These are phyloP conservation scores for Aspergillus amoenus DNA, from an alignment of 2,329 filamentous ascomycete species.

Conservation along the genomic window DNA sequence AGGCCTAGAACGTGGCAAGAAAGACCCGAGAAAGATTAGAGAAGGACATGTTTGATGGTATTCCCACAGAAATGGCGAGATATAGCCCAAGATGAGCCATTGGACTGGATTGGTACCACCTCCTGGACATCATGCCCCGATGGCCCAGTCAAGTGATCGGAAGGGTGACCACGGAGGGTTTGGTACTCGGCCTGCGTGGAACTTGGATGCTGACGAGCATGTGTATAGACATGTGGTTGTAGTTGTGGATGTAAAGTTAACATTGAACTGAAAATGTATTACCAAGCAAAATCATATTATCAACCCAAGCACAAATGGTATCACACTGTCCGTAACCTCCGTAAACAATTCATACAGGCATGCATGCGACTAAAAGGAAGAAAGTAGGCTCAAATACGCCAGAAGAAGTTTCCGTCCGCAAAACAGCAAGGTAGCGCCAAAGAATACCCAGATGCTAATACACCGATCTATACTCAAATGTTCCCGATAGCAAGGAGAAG, in stretches of 20 bases:
- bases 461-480: background rate
- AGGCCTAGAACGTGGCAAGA: background rate
- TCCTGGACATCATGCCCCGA: background rate
- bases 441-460: background rate
- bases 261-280: background rate
- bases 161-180: background rate
- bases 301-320: constrained; percentile 8
- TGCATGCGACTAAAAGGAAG: background rate
- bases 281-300: background rate
- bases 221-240: background rate
- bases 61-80: background rate
- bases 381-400: background rate
- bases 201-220: background rate
- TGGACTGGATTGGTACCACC: background rate
- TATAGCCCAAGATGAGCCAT: background rate
- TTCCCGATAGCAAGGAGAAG: background rate
- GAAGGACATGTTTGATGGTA: background rate
- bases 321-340: constrained; percentile 4
- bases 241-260: background rate
- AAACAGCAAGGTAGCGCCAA: constrained; percentile 1
- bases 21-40: background rate
- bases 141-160: background rate
- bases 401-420: background rate
- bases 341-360: constrained; percentile 2
- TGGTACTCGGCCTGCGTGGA: background rate